A percentile compares a stretch with the other conserved stretches of the same genome.
Evolutionary conservation across 345 rosid genomes (phyloP).

Genomic region (Ceriops zippeliana): DNA sequence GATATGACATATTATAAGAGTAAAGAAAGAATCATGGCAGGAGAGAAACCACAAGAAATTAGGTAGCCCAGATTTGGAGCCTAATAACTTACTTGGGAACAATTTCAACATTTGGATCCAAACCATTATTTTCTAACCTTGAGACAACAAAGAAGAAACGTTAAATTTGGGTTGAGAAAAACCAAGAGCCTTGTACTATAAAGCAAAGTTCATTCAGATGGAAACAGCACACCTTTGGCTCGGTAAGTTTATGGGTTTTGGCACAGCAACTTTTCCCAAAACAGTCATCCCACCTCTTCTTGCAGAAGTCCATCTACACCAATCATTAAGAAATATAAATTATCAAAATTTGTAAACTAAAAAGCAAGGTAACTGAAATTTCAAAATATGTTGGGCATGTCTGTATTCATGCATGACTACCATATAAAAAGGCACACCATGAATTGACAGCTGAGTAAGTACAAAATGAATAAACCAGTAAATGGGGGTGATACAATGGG

Average conservation of each 20-base stretch:
- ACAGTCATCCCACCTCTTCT: slow-evolving; percentile 91
- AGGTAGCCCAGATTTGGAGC: not conserved
- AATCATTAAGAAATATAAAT: not conserved
- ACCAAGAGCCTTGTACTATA: not conserved
- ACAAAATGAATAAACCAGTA: no score
- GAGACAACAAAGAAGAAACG: slow-evolving; percentile 23
- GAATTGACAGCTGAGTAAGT: no score
- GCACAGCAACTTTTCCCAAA: slow-evolving; percentile 92
- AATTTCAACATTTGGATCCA: slow-evolving; percentile 94
- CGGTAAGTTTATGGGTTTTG: slow-evolving; percentile 95
- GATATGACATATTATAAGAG: not conserved
- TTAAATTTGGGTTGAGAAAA: not conserved
- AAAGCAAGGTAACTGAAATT: no score
- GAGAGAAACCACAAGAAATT: slow-evolving; percentile 1
- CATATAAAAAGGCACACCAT: no score
- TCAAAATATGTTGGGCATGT: no score
- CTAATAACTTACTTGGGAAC: slow-evolving; percentile 87
- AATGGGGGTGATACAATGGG: no score
- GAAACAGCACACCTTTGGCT: slow-evolving; percentile 73
- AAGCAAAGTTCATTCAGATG: not conserved
- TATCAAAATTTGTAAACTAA: no score
- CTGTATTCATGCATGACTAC: no score
- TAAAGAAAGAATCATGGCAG: not conserved
- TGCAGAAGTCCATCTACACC: slow-evolving; percentile 69
- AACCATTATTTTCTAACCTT: slow-evolving; percentile 97